Base-by-base conservation (phyloP, 805 yeast genomes). In the Monosporozyma yasuniensis region DNA sequence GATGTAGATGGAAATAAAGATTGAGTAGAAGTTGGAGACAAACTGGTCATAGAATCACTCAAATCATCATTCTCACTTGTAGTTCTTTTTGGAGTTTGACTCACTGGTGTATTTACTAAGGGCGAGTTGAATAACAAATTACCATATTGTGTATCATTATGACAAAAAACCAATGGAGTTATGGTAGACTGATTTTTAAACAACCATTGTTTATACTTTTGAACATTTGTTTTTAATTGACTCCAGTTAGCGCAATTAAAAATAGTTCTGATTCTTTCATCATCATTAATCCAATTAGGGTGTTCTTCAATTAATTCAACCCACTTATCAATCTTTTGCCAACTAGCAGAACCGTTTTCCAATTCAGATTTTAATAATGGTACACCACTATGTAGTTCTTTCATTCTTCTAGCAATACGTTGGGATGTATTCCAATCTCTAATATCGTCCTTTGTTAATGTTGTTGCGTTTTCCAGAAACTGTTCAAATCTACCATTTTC, bases 121-220 rank as follows among this genome's bases (percentile, higher is more conserved):
- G 86, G 81, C 2, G 77, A 79, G n/a, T 72, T 65, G 23, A 91
- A 78, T 50, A 93, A 72, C 54, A 93, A 73, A 62, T 93, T 93
- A 32, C 99, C 99, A 64, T 93, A 91, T 66, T 93, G 99, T 0
- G 98, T 85, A 67, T 91, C 99, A 62, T 93, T 93, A 68, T 93
- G 99, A 59, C 96, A 88, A 63, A 93, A 93, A 12, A 79, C 88
- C 53, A 86, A 72, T 11, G 35, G 46, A 11, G 72, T 12, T 73
- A 70, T 46, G 72, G 67, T 35, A 2, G 25, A 10, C 16, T 43
- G 22, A 80, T 65, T 19, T 64, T 64, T 9, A 35, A 72, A 73
- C 18, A 93, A 67, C 89, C 90, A 87, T 6, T 71, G 64, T 48
- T 74, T 73, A 66, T 90, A 91, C 46, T 61, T 65, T 1, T 60